A percentile compares a stretch with the other conserved stretches of the same genome.
These are phyloP conservation scores for Penicillium silybi DNA, from an alignment of 495 filamentous ascomycete genomes.

Conservation along the genomic window DNA sequence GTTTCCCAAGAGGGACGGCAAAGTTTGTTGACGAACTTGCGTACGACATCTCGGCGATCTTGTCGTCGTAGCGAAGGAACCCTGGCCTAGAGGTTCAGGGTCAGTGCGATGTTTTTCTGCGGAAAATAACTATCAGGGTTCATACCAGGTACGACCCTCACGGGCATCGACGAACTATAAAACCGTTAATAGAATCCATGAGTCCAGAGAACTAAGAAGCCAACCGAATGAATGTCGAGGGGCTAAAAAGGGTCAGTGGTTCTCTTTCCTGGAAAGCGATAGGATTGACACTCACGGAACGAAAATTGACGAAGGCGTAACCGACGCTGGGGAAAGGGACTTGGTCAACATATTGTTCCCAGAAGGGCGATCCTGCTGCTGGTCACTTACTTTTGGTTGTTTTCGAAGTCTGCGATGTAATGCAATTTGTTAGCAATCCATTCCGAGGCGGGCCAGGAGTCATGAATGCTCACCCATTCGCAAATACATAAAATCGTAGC, in stretches of 20 bases:
- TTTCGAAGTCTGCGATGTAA: slow-evolving; percentile 62
- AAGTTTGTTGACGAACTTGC: slow-evolving; percentile 61
- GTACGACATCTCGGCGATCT: slow-evolving; percentile 87
- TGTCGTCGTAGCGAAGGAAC: slow-evolving; percentile 64
- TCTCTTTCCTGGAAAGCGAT: neutral
- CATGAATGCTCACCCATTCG: slow-evolving; percentile 60
- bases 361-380: neutral
- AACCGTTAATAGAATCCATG: slow-evolving; percentile 18
- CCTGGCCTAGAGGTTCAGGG: slow-evolving; percentile 54
- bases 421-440: neutral
- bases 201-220: slow-evolving; percentile 12
- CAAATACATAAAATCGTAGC: slow-evolving; percentile 93
- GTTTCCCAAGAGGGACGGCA: neutral
- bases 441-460: neutral
- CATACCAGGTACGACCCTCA: slow-evolving; percentile 67
- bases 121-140: neutral
- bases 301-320: slow-evolving; percentile 97
- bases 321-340: slow-evolving; percentile 66
- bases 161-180: slow-evolving; percentile 70
- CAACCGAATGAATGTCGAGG: slow-evolving; percentile 67
- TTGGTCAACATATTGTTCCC: slow-evolving; percentile 2
- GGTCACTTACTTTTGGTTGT: slow-evolving; percentile 74
- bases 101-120: neutral
- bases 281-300: slow-evolving; percentile 54
- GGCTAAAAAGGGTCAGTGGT: slow-evolving; percentile 45